phyloP scores from a whole-genome alignment of 768 basidiomycete species.

The Russula olivacea region DNA sequence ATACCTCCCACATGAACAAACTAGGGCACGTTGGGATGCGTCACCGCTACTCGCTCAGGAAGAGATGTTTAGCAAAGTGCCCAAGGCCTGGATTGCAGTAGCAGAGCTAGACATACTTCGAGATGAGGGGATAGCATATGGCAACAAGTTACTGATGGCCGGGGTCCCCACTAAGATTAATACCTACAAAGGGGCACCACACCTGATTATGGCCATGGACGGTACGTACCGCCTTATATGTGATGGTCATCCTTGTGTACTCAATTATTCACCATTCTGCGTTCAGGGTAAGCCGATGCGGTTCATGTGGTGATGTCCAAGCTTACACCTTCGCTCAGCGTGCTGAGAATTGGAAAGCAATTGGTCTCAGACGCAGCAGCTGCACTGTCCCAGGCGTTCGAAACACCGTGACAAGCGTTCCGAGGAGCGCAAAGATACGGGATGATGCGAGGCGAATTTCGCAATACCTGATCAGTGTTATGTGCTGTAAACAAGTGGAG shows the following conservation, averaged over 20 bases:
- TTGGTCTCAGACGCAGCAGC: constrained; percentile 36
- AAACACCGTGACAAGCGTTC: constrained; percentile 4
- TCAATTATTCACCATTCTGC: constrained; percentile 9
- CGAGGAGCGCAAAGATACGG: not conserved
- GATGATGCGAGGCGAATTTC: not conserved
- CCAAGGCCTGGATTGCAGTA: constrained; percentile 57
- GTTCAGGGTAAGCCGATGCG: constrained; percentile 25
- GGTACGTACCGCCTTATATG: constrained; percentile 37
- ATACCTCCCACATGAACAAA: constrained; percentile 58
- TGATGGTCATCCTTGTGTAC: not conserved
- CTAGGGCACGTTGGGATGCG: constrained; percentile 59
- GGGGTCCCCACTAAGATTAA: constrained; percentile 51
- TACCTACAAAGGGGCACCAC: constrained; percentile 59
- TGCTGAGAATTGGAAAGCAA: constrained; percentile 33
- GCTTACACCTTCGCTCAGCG: constrained; percentile 25
- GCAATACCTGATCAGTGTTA: constrained; percentile 15
- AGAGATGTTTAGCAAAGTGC: constrained; percentile 44
- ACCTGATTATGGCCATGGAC: constrained; percentile 72
- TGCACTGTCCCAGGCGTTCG: constrained; percentile 33
- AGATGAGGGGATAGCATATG: constrained; percentile 62
- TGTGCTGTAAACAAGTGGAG: constrained; percentile 6
- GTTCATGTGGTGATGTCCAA: constrained; percentile 8
- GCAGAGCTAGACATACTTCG: constrained; percentile 61
- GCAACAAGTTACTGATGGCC: constrained; percentile 45
- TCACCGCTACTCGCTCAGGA: constrained; percentile 67